Evolutionary conservation across 768 basidiomycete species (phyloP).

Genomic region (Tulasnella sp.): DNA sequence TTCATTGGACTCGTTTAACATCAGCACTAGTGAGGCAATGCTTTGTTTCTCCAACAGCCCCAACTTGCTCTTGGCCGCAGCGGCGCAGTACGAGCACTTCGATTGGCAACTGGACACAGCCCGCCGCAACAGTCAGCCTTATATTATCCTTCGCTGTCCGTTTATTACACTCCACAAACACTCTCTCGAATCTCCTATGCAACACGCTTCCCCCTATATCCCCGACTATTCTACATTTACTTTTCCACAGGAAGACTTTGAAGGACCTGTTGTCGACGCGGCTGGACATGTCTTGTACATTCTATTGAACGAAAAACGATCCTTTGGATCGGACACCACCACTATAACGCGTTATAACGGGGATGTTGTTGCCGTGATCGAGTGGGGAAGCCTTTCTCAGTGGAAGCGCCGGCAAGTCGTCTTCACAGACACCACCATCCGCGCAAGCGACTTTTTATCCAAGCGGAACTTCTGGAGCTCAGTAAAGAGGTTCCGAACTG

Average conservation of each 20-base stretch:
- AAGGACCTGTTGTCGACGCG: background rate
- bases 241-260: background rate
- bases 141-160: background rate
- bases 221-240: background rate
- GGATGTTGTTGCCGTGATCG: background rate
- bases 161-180: background rate
- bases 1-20: background rate
- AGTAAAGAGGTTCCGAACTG: background rate
- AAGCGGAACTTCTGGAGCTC: background rate
- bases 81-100: background rate
- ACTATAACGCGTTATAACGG: background rate
- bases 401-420: background rate
- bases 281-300: background rate
- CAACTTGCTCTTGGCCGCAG: background rate
- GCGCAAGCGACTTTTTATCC: slow-evolving; percentile 8
- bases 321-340: background rate
- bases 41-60: background rate
- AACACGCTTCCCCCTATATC: background rate
- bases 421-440: background rate
- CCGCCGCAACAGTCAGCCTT: background rate
- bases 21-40: background rate
- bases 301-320: background rate
- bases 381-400: background rate
- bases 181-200: background rate
- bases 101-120: background rate